phyloP scores from a whole-genome alignment of 352 stramenopile genomes.

The Globisporangium cederbergense region DNA sequence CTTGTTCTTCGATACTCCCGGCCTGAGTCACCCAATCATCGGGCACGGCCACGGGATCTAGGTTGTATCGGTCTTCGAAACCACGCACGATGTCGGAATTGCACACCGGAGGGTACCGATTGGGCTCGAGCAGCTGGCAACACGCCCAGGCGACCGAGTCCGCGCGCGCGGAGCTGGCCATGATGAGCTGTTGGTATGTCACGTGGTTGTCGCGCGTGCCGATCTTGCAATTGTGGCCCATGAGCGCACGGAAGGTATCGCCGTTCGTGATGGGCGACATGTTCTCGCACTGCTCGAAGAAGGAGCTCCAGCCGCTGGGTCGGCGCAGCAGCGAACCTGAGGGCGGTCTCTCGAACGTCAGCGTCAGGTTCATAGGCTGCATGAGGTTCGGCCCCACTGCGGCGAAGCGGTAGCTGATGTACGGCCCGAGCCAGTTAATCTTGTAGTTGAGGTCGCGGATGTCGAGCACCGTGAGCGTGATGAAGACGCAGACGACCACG shows the following conservation, averaged over 20 bases:
- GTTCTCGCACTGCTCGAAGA: conserved; percentile 36
- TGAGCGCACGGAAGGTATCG: conserved; percentile 7
- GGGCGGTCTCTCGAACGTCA: conserved; percentile 2
- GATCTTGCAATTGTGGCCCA: conserved; percentile 41
- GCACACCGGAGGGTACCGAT: conserved; percentile 45
- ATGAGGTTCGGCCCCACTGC: conserved; percentile 22
- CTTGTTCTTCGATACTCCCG: conserved; percentile 29
- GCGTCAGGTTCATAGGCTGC: not conserved
- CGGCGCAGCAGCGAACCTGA: conserved; percentile 15
- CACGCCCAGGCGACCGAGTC: conserved; percentile 44
- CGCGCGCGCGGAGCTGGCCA: conserved; percentile 31
- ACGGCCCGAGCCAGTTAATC: conserved; percentile 38
- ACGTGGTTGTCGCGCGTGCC: conserved; percentile 16
- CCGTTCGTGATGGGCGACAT: conserved; percentile 16
- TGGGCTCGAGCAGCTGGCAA: conserved; percentile 38
- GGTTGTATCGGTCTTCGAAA: conserved; percentile 33
- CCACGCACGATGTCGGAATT: conserved; percentile 39
- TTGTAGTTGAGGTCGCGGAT: conserved; percentile 58
- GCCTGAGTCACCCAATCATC: conserved; percentile 11
- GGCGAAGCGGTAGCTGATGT: conserved; percentile 36
- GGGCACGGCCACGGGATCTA: conserved; percentile 5
- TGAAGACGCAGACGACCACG: conserved; percentile 23
- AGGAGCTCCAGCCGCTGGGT: conserved; percentile 36
- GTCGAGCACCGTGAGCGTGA: conserved; percentile 33
- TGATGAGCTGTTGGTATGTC: conserved; percentile 26